Percentiles rank a stretch among this genome's conserved stretches.
Evolutionary conservation across 169 alveolate genomes (phyloP).

Genomic region (Eimeria necatrix): DNA sequence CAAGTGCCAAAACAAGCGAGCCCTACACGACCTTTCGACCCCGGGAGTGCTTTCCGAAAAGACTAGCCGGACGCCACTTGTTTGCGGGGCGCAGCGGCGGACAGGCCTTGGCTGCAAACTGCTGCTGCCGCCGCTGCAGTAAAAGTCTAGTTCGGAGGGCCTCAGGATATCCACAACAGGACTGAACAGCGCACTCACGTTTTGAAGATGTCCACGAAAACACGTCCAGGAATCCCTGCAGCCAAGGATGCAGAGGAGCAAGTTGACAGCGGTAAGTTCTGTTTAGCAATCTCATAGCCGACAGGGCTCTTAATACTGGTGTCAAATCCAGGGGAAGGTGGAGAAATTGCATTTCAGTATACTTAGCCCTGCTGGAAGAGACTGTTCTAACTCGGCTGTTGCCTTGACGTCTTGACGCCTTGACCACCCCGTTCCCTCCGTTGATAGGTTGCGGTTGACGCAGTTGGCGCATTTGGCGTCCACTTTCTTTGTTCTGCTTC

Average conservation of each 20-base stretch:
- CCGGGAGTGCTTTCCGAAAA: no score
- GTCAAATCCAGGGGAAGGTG: no score
- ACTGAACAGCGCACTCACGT: no score
- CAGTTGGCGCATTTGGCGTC: background rate
- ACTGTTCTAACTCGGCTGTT: background rate
- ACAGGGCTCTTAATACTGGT: no score
- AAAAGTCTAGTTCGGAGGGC: background rate
- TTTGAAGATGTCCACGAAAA: slow-evolving; percentile 23
- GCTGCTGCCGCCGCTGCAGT: slow-evolving; percentile 2
- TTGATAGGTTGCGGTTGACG: background rate
- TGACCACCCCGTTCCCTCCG: background rate
- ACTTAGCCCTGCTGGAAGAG: no score
- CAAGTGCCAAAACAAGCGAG: no score
- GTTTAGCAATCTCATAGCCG: background rate
- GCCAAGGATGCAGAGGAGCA: slow-evolving; percentile 71
- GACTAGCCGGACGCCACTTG: background rate
- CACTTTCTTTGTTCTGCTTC: background rate
- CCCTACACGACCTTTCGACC: no score
- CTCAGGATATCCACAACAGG: no score
- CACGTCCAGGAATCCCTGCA: slow-evolving; percentile 34
- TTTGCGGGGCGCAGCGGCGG: slow-evolving; percentile 66
- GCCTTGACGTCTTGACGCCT: background rate
- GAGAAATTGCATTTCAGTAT: no score
- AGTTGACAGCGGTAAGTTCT: slow-evolving; percentile 60
- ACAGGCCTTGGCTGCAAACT: slow-evolving; percentile 46